These are phyloP conservation scores for Polytrichum formosum DNA, from an alignment of 225 moss, liverwort and hornwort species.

Conservation along the genomic window DNA sequence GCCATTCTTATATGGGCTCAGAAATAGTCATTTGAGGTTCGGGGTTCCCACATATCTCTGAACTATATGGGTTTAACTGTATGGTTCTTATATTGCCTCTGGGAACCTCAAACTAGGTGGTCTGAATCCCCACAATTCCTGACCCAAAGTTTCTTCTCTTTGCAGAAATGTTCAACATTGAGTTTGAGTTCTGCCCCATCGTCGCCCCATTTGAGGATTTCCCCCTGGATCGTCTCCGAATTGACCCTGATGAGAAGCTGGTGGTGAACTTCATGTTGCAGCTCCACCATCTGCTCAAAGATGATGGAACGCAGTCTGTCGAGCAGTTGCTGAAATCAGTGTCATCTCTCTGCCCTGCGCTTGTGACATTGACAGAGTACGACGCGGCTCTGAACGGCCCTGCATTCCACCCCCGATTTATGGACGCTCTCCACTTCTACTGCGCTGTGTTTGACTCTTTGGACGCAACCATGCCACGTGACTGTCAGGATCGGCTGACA, in stretches of 20 bases:
- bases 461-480: constrained; percentile 60
- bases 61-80: too few species aligned
- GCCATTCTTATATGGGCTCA: too few species aligned
- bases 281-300: constrained; percentile 48
- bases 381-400: constrained; percentile 55
- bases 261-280: constrained; percentile 66
- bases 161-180: constrained; percentile 42
- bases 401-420: constrained; percentile 47
- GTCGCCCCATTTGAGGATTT: constrained; percentile 40
- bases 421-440: constrained; percentile 67
- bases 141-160: background rate
- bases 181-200: constrained; percentile 57
- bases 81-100: too few species aligned
- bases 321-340: constrained; percentile 39
- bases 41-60: too few species aligned
- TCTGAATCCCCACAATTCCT: too few species aligned
- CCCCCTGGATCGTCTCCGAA: constrained; percentile 23
- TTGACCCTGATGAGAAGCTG: constrained; percentile 31
- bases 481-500: constrained; percentile 57
- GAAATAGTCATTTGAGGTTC: too few species aligned
- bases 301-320: constrained; percentile 28
- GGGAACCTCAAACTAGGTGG: too few species aligned
- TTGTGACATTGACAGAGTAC: constrained; percentile 65
- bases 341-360: constrained; percentile 38
- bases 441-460: constrained; percentile 69